Conservation (phyloP, 441 rosid species). For the Brassica hybrid region DNA sequence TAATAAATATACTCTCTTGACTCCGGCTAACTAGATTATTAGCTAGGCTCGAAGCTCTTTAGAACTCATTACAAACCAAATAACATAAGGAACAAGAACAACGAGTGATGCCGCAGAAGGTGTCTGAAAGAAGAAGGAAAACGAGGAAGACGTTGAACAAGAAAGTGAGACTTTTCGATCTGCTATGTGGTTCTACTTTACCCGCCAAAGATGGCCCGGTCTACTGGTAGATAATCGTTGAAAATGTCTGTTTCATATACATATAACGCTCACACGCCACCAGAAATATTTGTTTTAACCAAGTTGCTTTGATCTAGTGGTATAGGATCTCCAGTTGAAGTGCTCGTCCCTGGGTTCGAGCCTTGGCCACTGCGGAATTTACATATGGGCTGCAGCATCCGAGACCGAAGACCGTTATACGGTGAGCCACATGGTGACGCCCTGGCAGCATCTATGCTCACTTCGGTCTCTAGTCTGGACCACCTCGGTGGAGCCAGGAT, state of each 20-base stretch:
- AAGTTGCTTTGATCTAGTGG: no score
- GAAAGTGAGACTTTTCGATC: constrained; percentile 35
- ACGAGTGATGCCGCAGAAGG: constrained; percentile 21
- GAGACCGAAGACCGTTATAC: no score
- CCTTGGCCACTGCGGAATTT: no score
- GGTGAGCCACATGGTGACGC: no score
- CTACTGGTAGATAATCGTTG: constrained; percentile 31
- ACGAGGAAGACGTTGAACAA: constrained; percentile 37
- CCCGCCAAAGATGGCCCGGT: constrained; percentile 42
- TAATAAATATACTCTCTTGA: not conserved
- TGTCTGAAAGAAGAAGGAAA: constrained; percentile 10
- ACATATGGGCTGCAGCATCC: no score
- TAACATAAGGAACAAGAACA: no score
- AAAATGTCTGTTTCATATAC: constrained; percentile 34
- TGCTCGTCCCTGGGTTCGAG: no score
- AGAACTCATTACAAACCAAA: not conserved
- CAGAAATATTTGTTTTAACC: constrained; percentile 10
- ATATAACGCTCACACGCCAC: constrained; percentile 30
- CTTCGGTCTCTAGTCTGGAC: no score
- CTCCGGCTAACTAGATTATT: not conserved
- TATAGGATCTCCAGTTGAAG: no score
- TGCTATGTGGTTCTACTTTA: constrained; percentile 41
- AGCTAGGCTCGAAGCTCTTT: not conserved
- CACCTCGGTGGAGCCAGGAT: no score
- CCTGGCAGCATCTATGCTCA: no score